Conservation (phyloP, 306 rosid species). For the Quercus dentata region DNA sequence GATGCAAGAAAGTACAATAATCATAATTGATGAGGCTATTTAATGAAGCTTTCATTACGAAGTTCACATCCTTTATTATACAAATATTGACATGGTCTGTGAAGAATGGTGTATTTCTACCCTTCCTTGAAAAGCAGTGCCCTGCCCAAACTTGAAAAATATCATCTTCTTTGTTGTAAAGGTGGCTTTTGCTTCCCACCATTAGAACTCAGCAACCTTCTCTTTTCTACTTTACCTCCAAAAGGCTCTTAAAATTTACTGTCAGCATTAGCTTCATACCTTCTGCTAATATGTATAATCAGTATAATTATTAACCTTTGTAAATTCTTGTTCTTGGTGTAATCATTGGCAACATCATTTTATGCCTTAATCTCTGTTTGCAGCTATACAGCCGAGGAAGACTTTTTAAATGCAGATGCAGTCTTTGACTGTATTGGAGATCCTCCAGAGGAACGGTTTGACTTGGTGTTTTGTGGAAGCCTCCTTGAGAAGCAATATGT, state of each 20-base stretch:
- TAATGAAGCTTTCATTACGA: too few species aligned
- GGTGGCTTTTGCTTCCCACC: background rate
- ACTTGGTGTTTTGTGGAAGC: slow-evolving; percentile 79
- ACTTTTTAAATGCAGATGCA: slow-evolving; percentile 81
- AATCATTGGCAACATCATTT: background rate
- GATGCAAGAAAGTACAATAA: too few species aligned
- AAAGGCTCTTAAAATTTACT: background rate
- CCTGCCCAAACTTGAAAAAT: too few species aligned
- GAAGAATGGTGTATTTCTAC: too few species aligned
- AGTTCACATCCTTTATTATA: too few species aligned
- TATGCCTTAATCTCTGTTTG: slow-evolving; percentile 15
- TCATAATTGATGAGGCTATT: too few species aligned
- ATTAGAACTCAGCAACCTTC: background rate
- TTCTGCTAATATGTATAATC: background rate
- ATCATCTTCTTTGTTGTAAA: too few species aligned
- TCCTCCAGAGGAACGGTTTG: slow-evolving; percentile 91
- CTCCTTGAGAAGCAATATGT: slow-evolving; percentile 90
- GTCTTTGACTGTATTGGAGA: slow-evolving; percentile 92
- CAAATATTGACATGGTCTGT: too few species aligned
- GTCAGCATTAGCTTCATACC: background rate
- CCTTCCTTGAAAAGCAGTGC: too few species aligned
- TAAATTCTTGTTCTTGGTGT: background rate
- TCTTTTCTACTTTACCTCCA: background rate
- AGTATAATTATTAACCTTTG: background rate
- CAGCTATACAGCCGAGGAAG: slow-evolving; percentile 92